phyloP scores from a whole-genome alignment of 495 filamentous ascomycete genomes.

The Parachaetomium inaequale region DNA sequence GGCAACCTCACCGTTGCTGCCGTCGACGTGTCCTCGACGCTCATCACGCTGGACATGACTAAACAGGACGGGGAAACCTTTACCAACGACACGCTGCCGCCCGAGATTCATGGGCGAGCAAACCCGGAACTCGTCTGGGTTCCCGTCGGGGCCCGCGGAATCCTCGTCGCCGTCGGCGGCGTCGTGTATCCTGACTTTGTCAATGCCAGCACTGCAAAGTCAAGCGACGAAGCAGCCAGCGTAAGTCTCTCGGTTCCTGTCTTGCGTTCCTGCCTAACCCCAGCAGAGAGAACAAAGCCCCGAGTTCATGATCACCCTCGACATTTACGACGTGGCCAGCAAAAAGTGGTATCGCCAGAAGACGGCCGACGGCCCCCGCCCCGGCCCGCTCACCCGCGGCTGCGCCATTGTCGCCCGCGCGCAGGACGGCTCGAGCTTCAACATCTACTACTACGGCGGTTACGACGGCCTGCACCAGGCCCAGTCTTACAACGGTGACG shows the following conservation, averaged over 20 bases:
- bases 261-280: slow-evolving; percentile 10
- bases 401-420: slow-evolving; percentile 64
- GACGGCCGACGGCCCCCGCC: slow-evolving; percentile 57
- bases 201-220: slow-evolving; percentile 19
- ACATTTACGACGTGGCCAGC: slow-evolving; percentile 64
- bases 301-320: slow-evolving; percentile 58
- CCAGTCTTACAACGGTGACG: slow-evolving; percentile 54
- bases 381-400: slow-evolving; percentile 57
- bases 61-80: slow-evolving; percentile 48
- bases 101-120: slow-evolving; percentile 50
- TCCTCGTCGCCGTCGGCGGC: slow-evolving; percentile 66
- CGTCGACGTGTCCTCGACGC: slow-evolving; percentile 40
- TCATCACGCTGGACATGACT: slow-evolving; percentile 62
- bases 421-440: slow-evolving; percentile 57
- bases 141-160: slow-evolving; percentile 59
- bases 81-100: slow-evolving; percentile 54
- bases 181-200: slow-evolving; percentile 51
- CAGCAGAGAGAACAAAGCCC: slow-evolving; percentile 47
- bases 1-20: slow-evolving; percentile 36
- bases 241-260: slow-evolving; percentile 29
- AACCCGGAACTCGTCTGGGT: slow-evolving; percentile 68
- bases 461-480: slow-evolving; percentile 49
- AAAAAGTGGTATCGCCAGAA: slow-evolving; percentile 60
- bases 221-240: slow-evolving; percentile 41
- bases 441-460: slow-evolving; percentile 76